Percentiles rank a stretch among this genome's conserved stretches.
Evolutionary conservation across 441 rosid genomes (phyloP).

Genomic region (Corymbia citriodora): DNA sequence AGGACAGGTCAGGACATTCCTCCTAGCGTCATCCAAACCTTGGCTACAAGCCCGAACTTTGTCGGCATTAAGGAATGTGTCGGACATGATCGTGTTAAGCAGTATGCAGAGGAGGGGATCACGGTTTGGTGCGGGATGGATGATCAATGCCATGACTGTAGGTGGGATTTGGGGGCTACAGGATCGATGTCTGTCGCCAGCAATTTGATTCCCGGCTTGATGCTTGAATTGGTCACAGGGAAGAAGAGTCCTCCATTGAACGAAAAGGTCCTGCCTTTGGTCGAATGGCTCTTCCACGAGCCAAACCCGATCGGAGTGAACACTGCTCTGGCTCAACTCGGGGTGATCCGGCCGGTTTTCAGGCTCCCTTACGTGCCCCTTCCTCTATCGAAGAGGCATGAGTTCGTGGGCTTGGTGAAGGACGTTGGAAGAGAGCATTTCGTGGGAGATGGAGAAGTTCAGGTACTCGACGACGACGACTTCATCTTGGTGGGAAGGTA

Average conservation of each 20-base stretch:
- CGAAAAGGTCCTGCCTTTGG: slow-evolving; percentile 54
- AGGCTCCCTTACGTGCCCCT: slow-evolving; percentile 84
- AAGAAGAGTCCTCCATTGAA: slow-evolving; percentile 55
- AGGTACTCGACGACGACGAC: slow-evolving; percentile 67
- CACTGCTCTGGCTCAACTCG: slow-evolving; percentile 85
- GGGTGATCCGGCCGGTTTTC: slow-evolving; percentile 80
- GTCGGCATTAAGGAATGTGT: slow-evolving; percentile 84
- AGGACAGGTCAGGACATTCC: slow-evolving; percentile 90
- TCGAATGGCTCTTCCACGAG: slow-evolving; percentile 71
- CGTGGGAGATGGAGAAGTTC: slow-evolving; percentile 70
- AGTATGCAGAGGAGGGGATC: slow-evolving; percentile 52
- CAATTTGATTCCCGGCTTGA: slow-evolving; percentile 62
- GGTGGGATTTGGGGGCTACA: slow-evolving; percentile 63
- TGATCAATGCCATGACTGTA: slow-evolving; percentile 79
- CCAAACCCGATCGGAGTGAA: slow-evolving; percentile 81
- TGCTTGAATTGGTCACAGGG: slow-evolving; percentile 54
- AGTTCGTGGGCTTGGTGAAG: slow-evolving; percentile 65
- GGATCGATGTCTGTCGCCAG: slow-evolving; percentile 80
- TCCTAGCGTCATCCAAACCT: slow-evolving; percentile 38
- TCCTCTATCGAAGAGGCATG: slow-evolving; percentile 50
- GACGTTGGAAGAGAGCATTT: slow-evolving; percentile 66
- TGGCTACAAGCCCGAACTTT: slow-evolving; percentile 48
- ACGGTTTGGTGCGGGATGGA: slow-evolving; percentile 87
- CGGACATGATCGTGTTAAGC: slow-evolving; percentile 62
- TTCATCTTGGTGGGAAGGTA: slow-evolving; percentile 62